Percentiles rank a stretch among this genome's conserved stretches.
Conservation (phyloP, 169 alveolate species). For the Eimeria maxima region DNA sequence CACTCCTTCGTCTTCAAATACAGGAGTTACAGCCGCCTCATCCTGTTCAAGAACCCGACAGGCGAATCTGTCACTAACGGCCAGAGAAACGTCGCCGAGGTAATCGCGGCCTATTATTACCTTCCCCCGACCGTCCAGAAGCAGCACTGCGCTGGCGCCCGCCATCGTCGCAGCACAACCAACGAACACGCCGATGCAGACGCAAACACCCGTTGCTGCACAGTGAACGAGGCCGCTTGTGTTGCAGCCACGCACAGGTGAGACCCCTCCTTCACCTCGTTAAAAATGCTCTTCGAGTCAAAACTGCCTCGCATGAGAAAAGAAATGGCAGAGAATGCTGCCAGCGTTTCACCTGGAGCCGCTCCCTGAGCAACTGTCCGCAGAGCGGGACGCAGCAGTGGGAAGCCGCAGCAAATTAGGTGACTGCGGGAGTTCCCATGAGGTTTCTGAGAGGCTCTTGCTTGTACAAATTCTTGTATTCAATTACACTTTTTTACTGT, state of each 20-base stretch:
- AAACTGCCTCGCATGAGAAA: constrained; percentile 14
- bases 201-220: constrained; percentile 25
- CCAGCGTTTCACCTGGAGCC: neutral
- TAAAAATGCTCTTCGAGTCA: constrained; percentile 30
- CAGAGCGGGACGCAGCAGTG: constrained; percentile 41
- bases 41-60: constrained; percentile 93
- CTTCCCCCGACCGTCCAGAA: constrained; percentile 96
- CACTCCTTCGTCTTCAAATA: constrained; percentile 96
- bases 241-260: constrained; percentile 21
- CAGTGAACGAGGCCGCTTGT: neutral
- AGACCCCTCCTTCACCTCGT: constrained; percentile 7
- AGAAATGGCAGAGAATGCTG: neutral
- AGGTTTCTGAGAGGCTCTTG: constrained; percentile 6
- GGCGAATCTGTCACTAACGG: constrained; percentile 80
- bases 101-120: constrained; percentile 94
- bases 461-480: neutral
- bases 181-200: neutral
- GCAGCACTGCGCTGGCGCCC: constrained; percentile 97
- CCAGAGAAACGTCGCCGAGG: constrained; percentile 95
- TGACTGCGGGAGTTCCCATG: constrained; percentile 65
- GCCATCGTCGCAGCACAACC: constrained; percentile 85
- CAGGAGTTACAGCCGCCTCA: constrained; percentile 96
- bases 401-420: constrained; percentile 56
- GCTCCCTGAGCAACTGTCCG: neutral
- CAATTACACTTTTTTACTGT: neutral